Evolutionary conservation across 352 stramenopile species (phyloP), one percentile per base, ranked within the genome.

Genomic region (Globisporangium mamillatum): DNA sequence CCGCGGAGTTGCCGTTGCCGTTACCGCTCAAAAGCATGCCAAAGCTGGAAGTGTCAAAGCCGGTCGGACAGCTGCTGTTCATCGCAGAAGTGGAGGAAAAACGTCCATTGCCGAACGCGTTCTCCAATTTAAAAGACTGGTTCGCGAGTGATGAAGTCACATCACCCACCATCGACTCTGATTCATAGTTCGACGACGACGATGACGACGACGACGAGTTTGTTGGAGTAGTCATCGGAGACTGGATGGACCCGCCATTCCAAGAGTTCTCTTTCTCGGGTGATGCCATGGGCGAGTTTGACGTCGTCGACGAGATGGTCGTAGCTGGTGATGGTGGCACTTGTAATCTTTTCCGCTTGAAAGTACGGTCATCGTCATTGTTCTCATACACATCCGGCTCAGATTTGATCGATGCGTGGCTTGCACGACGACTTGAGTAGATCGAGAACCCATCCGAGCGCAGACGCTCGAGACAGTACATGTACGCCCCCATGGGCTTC

Each of bases 401-500:
- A 4, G 77, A 68, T 60, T 89, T 89, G 22, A 86, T 71, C 0
- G 66, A 66, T 2, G 81, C 80, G 64, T 91, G 81, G 58, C 83
- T 89, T 34, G 86, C 86, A 69, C 86, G 77, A 36, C 86, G 80
- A 55, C 84, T 92, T 16, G 86, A 94, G 66, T 90, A 92, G 62
- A 94, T 92, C 4, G 84, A 88, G 41, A 94, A 94, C 1, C 75
- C 72, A 24, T 94, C 86, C 22, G 86, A 94, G 6, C 83, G 86
- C 32, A 94, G 65, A 57, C 84, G 81, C 67, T 94, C 84, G 14
- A 94, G 77, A 57, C 82, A 92, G 67, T 91, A 94, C 71, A 94
- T 78, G 69, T 93, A 93, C 24, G 80, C 84, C 1, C 86, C 85
- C 81, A 94, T 89, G 32, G 86, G 86, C 60, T 94, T 94, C 77